Evolutionary conservation across 2,329 filamentous ascomycete species (phyloP).

Genomic region (Achaetomium macrosporum): DNA sequence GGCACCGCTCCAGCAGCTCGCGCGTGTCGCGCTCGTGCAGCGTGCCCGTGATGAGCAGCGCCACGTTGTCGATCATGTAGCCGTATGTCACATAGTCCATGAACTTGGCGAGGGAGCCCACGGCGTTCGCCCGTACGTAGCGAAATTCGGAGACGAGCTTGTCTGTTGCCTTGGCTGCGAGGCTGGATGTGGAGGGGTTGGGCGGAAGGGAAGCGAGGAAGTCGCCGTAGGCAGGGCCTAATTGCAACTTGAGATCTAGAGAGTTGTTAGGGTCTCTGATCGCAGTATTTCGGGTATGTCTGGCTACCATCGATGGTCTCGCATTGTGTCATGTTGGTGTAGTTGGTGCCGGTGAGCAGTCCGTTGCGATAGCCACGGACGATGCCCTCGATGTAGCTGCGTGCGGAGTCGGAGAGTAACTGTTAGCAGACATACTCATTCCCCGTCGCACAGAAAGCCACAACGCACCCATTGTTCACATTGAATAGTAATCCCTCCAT

Average conservation of each 20-base stretch:
- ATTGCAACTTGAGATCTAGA: constrained; percentile 92
- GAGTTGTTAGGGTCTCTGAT: background rate
- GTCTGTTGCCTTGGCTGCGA: constrained; percentile 92
- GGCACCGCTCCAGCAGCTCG: constrained; percentile 90
- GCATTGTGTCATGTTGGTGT: constrained; percentile 94
- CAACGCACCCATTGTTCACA: constrained; percentile 76
- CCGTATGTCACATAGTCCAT: constrained; percentile 98
- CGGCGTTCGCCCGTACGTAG: constrained; percentile 90
- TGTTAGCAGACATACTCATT: background rate
- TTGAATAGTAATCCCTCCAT: constrained; percentile 97
- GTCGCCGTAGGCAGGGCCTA: constrained; percentile 93
- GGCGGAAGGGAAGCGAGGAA: constrained; percentile 90
- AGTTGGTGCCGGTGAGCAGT: constrained; percentile 83
- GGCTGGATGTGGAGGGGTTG: constrained; percentile 91
- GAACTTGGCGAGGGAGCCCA: constrained; percentile 85
- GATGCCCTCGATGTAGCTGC: constrained; percentile 92
- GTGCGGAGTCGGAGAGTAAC: background rate
- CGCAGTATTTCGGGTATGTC: background rate
- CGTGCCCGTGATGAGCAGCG: constrained; percentile 93
- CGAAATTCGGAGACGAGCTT: constrained; percentile 97
- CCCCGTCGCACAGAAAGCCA: background rate
- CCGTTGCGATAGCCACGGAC: constrained; percentile 94
- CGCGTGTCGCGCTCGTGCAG: constrained; percentile 95
- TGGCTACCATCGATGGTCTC: constrained; percentile 83
- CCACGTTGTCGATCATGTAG: constrained; percentile 99